Percentiles rank a stretch among this genome's conserved stretches.
These are phyloP conservation scores for peach (Prunus persica) DNA, from an alignment of 306 rosid species.

Conservation along the genomic window Prunus_persica_NCBIv2 NC_034014.1:27286001-27286500, in stretches of 20 bases:
- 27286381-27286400: slow-evolving; percentile 8
- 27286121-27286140: slow-evolving; percentile 20
- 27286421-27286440: background rate
- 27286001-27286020: background rate
- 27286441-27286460: slow-evolving; percentile 2
- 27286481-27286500: background rate
- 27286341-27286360: slow-evolving; percentile 17
- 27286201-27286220: background rate
- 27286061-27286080: slow-evolving; percentile 15
- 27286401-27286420: slow-evolving; percentile 19
- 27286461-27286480: background rate
- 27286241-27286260: slow-evolving; percentile 1
- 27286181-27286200: background rate
- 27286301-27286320: background rate
- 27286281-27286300: slow-evolving; percentile 12
- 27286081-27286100: slow-evolving; percentile 9
- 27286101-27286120: slow-evolving; percentile 22
- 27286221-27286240: background rate
- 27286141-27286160: background rate
- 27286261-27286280: background rate
- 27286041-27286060: slow-evolving; percentile 9
- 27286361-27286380: background rate
- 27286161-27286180: background rate
- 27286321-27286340: background rate
- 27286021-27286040: background rate